Percentiles rank a stretch among this genome's conserved stretches.
These are phyloP conservation scores for Neckera pumila DNA, from an alignment of 225 moss, liverwort and hornwort genomes.

Conservation along the genomic window DNA sequence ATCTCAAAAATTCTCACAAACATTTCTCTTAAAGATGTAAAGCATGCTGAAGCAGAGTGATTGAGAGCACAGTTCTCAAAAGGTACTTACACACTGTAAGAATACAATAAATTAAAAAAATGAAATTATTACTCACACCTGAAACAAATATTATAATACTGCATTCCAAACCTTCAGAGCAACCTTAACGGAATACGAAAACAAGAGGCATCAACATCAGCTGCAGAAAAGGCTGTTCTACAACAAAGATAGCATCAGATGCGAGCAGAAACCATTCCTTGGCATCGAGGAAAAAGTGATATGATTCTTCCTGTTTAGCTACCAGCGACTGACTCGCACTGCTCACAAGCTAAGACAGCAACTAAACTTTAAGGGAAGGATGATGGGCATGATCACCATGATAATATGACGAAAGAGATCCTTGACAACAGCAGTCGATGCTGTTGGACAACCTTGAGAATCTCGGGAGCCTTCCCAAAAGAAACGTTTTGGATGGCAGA, in stretches of 20 bases:
- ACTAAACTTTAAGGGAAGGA: background rate
- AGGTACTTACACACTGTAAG: background rate
- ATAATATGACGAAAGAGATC: slow-evolving; percentile 30
- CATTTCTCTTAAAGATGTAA: background rate
- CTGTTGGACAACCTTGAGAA: slow-evolving; percentile 41
- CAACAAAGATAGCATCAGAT: background rate
- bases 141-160: background rate
- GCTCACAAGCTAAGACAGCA: background rate
- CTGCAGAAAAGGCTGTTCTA: background rate
- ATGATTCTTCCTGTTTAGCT: background rate
- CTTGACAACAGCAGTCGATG: slow-evolving; percentile 26
- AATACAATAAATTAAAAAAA: background rate
- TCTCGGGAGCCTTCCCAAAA: slow-evolving; percentile 46
- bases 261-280: background rate
- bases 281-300: background rate
- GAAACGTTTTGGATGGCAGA: slow-evolving; percentile 4
- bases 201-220: background rate
- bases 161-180: background rate
- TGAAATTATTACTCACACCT: background rate
- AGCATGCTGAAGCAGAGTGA: background rate
- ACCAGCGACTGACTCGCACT: background rate
- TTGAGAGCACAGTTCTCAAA: background rate
- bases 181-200: background rate
- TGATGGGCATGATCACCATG: slow-evolving; percentile 4
- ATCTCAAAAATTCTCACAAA: background rate